Percentiles rank a stretch among this genome's conserved stretches.
Evolutionary conservation across 805 yeast species (phyloP).

Genomic region (Candida odintsovae): DNA sequence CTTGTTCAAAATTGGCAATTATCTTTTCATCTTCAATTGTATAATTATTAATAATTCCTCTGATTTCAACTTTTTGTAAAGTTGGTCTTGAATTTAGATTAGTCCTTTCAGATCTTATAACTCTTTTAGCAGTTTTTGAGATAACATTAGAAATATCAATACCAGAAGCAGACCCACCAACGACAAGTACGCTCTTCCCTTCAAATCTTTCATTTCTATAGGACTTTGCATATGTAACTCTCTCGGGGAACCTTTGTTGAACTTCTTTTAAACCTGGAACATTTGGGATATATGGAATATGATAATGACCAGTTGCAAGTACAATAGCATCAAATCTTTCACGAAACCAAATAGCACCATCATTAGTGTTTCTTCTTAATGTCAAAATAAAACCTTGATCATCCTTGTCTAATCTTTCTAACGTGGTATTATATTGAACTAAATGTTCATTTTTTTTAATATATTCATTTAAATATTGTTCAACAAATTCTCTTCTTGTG

Average conservation of each 20-base stretch:
- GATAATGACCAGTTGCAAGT: constrained; percentile 52
- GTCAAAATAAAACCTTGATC: constrained; percentile 25
- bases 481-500: constrained; percentile 7
- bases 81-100: constrained; percentile 3
- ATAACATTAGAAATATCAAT: constrained; percentile 38
- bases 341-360: constrained; percentile 30
- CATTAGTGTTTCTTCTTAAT: constrained; percentile 30
- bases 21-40: constrained; percentile 33
- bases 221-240: constrained; percentile 26
- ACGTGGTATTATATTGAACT: constrained; percentile 24
- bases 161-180: constrained; percentile 40
- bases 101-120: constrained; percentile 44
- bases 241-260: constrained; percentile 29
- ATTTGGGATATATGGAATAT: constrained; percentile 49
- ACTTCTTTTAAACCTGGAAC: constrained; percentile 41
- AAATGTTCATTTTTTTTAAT: constrained; percentile 1
- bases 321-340: constrained; percentile 50
- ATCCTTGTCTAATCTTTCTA: constrained; percentile 28
- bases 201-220: constrained; percentile 33
- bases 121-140: constrained; percentile 26
- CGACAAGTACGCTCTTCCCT: constrained; percentile 35
- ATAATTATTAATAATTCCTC: background rate
- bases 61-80: constrained; percentile 4
- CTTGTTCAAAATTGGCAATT: constrained; percentile 36
- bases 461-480: constrained; percentile 9